Evolutionary conservation across 2,329 filamentous ascomycete genomes (phyloP), one percentile per base, ranked within the genome.

Genomic region (Sphaerulina musiva): DNA sequence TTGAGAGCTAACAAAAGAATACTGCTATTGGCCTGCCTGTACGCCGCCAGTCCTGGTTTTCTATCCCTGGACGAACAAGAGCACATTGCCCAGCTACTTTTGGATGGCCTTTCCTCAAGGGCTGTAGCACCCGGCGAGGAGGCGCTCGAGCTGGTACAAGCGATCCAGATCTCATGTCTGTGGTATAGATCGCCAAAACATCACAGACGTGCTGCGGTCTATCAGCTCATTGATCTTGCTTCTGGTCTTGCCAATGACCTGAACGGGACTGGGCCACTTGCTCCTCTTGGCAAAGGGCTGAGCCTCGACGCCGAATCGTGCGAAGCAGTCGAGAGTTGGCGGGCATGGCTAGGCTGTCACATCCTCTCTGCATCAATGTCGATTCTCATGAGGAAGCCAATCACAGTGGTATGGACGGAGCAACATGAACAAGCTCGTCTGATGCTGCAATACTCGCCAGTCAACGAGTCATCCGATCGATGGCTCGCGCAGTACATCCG

Each of bases 51-150:
- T 3, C 68, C 70, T 40, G 77, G 76, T 1, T 70, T 74, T 3
- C 74, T 81, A 6, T 68, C 74, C 4, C 73, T 77, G 20, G 73
- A 78, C 0, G 62, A 75, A 3, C 88, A 92, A 67, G 76, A 79
- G 9, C 72, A 75, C 20, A 72, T 95, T 14, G 79, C 84, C 20
- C 79, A 79, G 59, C 81, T 91, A 60, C 71, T 89, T 53, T 86
- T 89, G 74, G 80, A 83, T 59, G 73, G 82, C 6, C 78, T 92
- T 49, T 86, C 86, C 2, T 82, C 90, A 34, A 81, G 81, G 56
- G 78, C 90, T 41, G 79, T 92, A 63, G 73, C 88, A 20, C 78
- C 80, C 2, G 87, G 86, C 9, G 82, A 89, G 63, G 93, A 93
- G 74, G 51, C 39, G 8, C 71, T 95, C 11, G 89, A 95, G 67